Evolutionary conservation across 306 rosid genomes (phyloP), one percentile per base, ranked within the genome.

Genomic region (Malus sylvestris): DNA sequence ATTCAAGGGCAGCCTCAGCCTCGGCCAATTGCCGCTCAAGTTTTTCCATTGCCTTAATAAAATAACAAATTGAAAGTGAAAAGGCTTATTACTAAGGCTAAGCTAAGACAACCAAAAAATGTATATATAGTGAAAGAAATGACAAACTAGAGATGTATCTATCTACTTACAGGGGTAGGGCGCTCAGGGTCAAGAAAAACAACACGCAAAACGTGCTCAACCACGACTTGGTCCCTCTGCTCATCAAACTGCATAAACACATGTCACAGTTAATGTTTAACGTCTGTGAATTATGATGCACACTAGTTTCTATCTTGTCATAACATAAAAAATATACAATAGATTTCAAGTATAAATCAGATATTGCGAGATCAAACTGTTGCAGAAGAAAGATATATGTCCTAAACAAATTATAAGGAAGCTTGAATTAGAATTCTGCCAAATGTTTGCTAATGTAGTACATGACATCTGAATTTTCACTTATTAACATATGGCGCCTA

Each of bases 201-300:
- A 78, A 89, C 98, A 55, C 93, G 91, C 80, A 95, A 77, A 79
- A 92, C 88, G 82, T 90, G 97, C 89, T 95, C 98, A 61, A 90
- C 87, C 29, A 94, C 89, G 6, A 92, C 97, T 78, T 86, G 91
- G 69, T 95, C 97, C 83, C 86, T 92, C 84, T 90, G 97, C 83
- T 95, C 98, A 6, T 95, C 98, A 75, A 95, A 95, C 98, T 95
- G 86, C 78, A 68, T 18, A 71, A 74, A 73, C 49, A 63, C 58
- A 81, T 27, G 42, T 42, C 42, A 68, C 68, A 71, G 53, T 73
- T 69, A 30, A 80, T 20, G 51, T 77, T 71, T 77, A 81, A 75
- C 65, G 62, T 75, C 19, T 23, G 18, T 2, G 20, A 40, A 51
- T 42, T 71, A 29, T 53, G 61, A 72, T 44, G 73, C 72, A 66